A percentile compares a stretch with the other conserved stretches of the same genome.
phyloP scores from a whole-genome alignment of 345 rosid genomes.

The Ceriops tagal region DNA sequence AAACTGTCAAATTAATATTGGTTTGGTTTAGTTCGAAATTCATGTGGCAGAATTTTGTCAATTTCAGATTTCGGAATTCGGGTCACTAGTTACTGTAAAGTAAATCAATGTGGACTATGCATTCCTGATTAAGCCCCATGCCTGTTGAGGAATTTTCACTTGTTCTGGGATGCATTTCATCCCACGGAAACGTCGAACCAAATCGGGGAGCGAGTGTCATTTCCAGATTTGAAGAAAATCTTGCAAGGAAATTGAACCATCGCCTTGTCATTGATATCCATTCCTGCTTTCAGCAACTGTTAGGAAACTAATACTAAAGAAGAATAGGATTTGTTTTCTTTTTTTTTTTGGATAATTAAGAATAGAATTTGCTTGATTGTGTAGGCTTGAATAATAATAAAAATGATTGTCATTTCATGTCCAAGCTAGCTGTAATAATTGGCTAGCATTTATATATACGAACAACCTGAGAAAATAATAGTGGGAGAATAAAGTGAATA shows the following conservation, averaged over 20 bases:
- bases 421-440: too few relatives aligned
- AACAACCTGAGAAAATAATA: too few relatives aligned
- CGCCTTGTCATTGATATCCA: neutral
- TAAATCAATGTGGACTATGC: constrained; percentile 8
- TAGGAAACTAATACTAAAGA: neutral
- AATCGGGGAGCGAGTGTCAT: neutral
- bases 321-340: neutral
- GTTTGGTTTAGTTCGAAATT: too few relatives aligned
- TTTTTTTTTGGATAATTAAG: too few relatives aligned
- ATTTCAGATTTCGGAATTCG: neutral
- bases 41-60: neutral
- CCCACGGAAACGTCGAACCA: constrained; percentile 3
- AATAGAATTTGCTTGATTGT: too few relatives aligned
- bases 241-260: neutral
- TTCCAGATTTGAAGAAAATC: neutral
- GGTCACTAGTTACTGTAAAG: constrained; percentile 7
- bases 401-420: too few relatives aligned
- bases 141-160: neutral
- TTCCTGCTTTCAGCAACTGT: neutral
- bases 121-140: neutral
- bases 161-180: constrained; percentile 26
- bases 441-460: too few relatives aligned
- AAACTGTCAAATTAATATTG: too few relatives aligned
- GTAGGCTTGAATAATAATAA: too few relatives aligned
- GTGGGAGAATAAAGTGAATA: too few relatives aligned